These are phyloP conservation scores for Limonium bicolor DNA, from an alignment of 148 eudicot species.

Conservation along the genomic window DNA sequence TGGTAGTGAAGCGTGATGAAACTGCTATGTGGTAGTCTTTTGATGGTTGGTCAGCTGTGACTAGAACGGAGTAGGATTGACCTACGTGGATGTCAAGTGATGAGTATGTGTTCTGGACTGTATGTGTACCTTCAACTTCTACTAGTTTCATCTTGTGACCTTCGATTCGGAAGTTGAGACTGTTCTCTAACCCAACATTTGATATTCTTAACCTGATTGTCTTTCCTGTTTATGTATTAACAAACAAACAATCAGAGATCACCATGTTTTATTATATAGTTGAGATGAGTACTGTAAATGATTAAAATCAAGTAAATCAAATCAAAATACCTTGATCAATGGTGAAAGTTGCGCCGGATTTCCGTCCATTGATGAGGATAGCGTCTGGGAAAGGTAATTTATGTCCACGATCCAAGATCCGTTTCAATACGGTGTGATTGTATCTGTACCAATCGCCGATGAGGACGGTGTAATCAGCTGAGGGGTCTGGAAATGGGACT, in stretches of 20 bases:
- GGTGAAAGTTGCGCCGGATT: conserved; percentile 30
- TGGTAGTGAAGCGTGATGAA: conserved; percentile 40
- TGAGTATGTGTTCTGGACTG: conserved; percentile 37
- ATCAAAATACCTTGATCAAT: conserved; percentile 39
- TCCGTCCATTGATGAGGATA: conserved; percentile 50
- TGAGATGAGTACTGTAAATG: not conserved
- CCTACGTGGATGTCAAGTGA: conserved; percentile 76
- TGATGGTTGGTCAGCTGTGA: conserved; percentile 47
- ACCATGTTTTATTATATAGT: not conserved
- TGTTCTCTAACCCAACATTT: conserved; percentile 53
- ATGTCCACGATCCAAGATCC: conserved; percentile 39
- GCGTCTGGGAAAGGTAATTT: conserved; percentile 45
- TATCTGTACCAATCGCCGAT: conserved; percentile 13
- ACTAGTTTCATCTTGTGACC: conserved; percentile 63
- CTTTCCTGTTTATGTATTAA: conserved; percentile 33
- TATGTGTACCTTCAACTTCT: conserved; percentile 86
- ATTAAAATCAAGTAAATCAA: not conserved
- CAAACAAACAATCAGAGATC: not conserved
- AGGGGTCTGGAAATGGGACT: conserved; percentile 6
- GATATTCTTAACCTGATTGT: conserved; percentile 77
- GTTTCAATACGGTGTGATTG: conserved; percentile 26
- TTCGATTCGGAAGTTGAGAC: conserved; percentile 62
- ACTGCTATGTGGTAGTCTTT: conserved; percentile 56
- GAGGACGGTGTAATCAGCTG: conserved; percentile 23
- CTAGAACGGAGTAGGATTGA: conserved; percentile 65